Base-by-base conservation (phyloP, 2,329 filamentous ascomycete genomes). In the Ophiostoma tasmaniense region DNA sequence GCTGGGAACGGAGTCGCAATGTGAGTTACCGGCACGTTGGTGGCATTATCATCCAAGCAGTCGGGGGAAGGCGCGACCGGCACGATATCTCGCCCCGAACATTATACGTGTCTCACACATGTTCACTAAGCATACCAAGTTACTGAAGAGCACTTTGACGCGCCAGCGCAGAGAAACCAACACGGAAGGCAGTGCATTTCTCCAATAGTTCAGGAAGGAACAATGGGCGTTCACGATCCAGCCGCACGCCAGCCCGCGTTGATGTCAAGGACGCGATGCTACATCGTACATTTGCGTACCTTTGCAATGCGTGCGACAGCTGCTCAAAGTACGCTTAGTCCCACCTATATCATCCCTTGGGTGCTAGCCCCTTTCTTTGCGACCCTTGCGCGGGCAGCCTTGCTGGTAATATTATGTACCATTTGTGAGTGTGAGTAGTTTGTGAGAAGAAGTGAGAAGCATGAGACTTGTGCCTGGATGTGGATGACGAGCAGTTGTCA, bases 341-440 rank as follows among this genome's bases (percentile, higher is more conserved):
- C 50, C 50, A 55, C n/a, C 50, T 25, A 25, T 1, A 11, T 55
- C 50, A 55, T 55, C 50, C 50, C 50, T 55, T 25, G 50, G 50
- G 50, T 11, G 50, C 50, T 55, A 55, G 50, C 50, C 50, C 50
- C 50, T 55, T 55, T 55, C 50, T 55, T 55, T 55, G 50, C 50
- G 25, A 25, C 50, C 50, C 50, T 55, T 55, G 22, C 50, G 50
- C 50, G 50, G n/a, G 50, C 50, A 55, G 50, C 50, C 50, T 55
- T 55, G 17, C 50, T 25, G 45, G 8, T n/a, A 25, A 7, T 50
- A 20, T 8, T 33, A 4, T 33, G 33, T 33, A n/a, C n/a, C n/a
- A n/a, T n/a, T n/a, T n/a, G n/a, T n/a, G n/a, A n/a, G n/a, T n/a
- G n/a, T n/a, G n/a, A n/a, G n/a, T n/a, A n/a, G n/a, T n/a, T n/a